These are phyloP conservation scores for Hymenoscyphus occultus DNA, from an alignment of 2,329 filamentous ascomycete genomes.

Conservation along the genomic window DNA sequence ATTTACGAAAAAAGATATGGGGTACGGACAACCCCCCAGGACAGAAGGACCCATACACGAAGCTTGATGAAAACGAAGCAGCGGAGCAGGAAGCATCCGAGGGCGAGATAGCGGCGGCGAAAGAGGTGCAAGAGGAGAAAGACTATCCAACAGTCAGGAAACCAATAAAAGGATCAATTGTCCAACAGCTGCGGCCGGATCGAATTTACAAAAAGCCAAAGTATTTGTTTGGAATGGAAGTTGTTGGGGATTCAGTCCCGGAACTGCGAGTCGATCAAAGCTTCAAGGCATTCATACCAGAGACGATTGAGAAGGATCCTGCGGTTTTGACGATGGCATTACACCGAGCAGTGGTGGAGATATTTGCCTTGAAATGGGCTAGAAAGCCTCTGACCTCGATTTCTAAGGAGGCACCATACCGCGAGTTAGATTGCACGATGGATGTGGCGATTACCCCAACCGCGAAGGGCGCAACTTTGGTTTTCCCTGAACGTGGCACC, in stretches of 20 bases:
- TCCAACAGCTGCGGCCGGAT: not conserved
- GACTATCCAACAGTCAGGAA: conserved; percentile 10
- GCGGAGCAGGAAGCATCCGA: not conserved
- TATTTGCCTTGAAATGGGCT: conserved; percentile 47
- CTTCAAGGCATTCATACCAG: conserved; percentile 42
- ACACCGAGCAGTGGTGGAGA: conserved; percentile 55
- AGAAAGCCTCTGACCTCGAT: conserved; percentile 36
- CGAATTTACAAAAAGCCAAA: conserved; percentile 43
- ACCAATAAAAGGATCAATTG: conserved; percentile 8
- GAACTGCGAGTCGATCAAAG: conserved; percentile 42
- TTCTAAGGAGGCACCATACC: conserved; percentile 18
- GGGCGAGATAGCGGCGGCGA: not conserved
- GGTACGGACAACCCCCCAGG: conserved; percentile 49
- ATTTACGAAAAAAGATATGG: conserved; percentile 47
- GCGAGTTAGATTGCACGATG: conserved; percentile 24
- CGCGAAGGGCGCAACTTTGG: conserved; percentile 22
- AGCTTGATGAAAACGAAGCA: not conserved
- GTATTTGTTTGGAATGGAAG: conserved; percentile 52
- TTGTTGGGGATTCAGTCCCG: conserved; percentile 48
- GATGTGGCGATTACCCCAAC: conserved; percentile 32
- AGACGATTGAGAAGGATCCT: conserved; percentile 37
- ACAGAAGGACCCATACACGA: conserved; percentile 46
- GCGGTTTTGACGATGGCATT: conserved; percentile 43
- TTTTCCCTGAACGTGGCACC: conserved; percentile 22
- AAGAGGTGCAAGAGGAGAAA: conserved; percentile 15